A percentile compares a stretch with the other conserved stretches of the same genome.
Conservation (phyloP, 306 rosid species). For the Neltuma alba region DNA sequence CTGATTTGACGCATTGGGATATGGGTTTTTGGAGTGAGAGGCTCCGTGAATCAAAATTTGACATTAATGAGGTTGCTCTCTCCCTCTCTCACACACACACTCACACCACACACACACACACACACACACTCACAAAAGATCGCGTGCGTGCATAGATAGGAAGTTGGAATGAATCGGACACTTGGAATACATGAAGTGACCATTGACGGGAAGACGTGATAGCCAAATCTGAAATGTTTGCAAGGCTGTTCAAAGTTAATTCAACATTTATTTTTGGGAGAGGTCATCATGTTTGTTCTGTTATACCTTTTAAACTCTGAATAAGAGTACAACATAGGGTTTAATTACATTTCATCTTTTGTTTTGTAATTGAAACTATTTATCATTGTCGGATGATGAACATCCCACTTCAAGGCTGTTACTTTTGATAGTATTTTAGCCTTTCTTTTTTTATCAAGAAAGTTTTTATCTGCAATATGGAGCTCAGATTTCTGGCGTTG, state of each 20-base stretch:
- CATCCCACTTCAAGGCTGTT: slow-evolving; percentile 3
- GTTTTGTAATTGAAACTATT: neutral
- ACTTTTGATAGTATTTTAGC: slow-evolving; percentile 15
- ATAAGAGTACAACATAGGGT: neutral
- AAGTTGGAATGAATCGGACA: slow-evolving; percentile 8
- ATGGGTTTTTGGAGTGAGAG: slow-evolving; percentile 98
- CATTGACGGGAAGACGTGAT: slow-evolving; percentile 8
- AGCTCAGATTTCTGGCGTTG: slow-evolving; percentile 36
- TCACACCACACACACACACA: no score
- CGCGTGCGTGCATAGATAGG: neutral
- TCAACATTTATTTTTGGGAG: neutral
- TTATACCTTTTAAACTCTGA: slow-evolving; percentile 2
- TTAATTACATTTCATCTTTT: neutral
- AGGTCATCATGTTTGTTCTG: slow-evolving; percentile 18
- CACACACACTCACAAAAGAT: neutral
- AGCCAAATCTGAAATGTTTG: neutral
- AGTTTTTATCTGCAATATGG: slow-evolving; percentile 13
- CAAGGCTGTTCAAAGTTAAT: slow-evolving; percentile 11
- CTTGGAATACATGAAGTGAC: slow-evolving; percentile 12
- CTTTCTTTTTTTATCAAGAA: slow-evolving; percentile 16
- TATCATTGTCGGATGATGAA: slow-evolving; percentile 12
- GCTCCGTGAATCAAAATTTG: slow-evolving; percentile 93
- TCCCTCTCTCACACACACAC: slow-evolving; percentile 23
- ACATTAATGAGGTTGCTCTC: slow-evolving; percentile 82
- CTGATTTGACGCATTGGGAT: slow-evolving; percentile 87